Percentiles rank a stretch among this genome's conserved stretches.
These are phyloP conservation scores for Sporothrix globosa DNA, from an alignment of 2,329 filamentous ascomycete species.

Conservation along the genomic window DNA sequence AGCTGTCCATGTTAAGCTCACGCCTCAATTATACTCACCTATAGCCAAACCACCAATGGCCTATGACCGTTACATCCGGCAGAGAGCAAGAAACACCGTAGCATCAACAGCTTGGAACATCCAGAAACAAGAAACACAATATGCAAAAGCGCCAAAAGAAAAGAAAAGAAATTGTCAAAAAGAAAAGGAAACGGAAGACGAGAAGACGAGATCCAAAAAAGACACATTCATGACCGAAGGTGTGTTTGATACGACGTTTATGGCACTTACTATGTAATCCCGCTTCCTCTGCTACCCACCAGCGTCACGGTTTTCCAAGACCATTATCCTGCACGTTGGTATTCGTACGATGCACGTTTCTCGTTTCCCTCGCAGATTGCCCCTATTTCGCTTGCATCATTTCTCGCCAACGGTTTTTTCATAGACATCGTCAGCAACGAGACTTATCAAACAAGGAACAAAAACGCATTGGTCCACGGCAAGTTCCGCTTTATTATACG, in stretches of 20 bases:
- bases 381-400: slow-evolving; percentile 6
- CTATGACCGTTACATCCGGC: slow-evolving; percentile 14
- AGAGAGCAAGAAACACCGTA: neutral
- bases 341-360: neutral
- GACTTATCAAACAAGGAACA: neutral
- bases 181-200: neutral
- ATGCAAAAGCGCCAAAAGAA: neutral
- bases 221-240: too few relatives aligned
- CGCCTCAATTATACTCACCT: neutral
- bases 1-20: neutral
- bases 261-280: neutral
- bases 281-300: neutral
- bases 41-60: neutral
- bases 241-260: neutral
- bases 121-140: slow-evolving; percentile 1
- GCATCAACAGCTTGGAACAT: neutral
- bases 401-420: neutral
- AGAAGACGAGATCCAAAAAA: neutral
- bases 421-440: neutral
- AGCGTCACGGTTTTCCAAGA: neutral
- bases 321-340: neutral
- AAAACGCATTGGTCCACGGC: neutral
- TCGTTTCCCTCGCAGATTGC: neutral
- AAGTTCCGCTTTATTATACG: neutral
- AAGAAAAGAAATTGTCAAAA: neutral